Evolutionary conservation across 2,329 filamentous ascomycete species (phyloP).

Genomic region (Aureobasidium sp.): DNA sequence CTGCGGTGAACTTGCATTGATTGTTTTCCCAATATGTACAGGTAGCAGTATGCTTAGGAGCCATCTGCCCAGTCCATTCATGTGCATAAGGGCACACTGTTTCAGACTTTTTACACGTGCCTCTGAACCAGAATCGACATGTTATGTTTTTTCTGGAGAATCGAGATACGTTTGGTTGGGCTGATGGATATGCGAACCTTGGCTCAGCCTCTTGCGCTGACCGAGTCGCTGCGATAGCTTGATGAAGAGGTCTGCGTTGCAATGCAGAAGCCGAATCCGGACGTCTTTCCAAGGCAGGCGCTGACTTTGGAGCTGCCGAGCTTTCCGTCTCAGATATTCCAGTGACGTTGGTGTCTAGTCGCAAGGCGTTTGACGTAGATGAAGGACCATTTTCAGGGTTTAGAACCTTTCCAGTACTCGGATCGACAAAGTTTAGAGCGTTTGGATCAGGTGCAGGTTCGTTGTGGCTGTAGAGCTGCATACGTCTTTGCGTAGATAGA

Average conservation of each 20-base stretch:
- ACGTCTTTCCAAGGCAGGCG: neutral
- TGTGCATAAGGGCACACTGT: constrained; percentile 16
- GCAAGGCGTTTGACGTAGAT: neutral
- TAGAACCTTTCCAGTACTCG: constrained; percentile 20
- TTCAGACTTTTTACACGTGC: constrained; percentile 13
- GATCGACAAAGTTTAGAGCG: constrained; percentile 21
- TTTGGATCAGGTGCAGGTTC: constrained; percentile 22
- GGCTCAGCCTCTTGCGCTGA: neutral
- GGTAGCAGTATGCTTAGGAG: neutral
- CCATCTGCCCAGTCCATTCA: neutral
- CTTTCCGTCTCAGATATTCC: neutral
- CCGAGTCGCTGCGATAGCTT: neutral
- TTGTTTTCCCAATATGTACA: constrained; percentile 5
- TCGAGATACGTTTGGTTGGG: neutral
- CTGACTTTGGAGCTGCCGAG: neutral
- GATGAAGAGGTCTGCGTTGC: neutral
- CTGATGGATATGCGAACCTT: neutral
- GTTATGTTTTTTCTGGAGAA: constrained; percentile 12
- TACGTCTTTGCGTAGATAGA: constrained; percentile 17
- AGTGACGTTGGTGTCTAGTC: neutral
- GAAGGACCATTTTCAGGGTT: neutral
- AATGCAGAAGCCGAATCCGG: neutral
- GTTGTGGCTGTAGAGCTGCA: constrained; percentile 18
- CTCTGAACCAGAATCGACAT: constrained; percentile 17
- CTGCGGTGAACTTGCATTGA: constrained; percentile 3